These are phyloP conservation scores for Aspergillus ustus DNA, from an alignment of 2,329 filamentous ascomycete species.

Conservation along the genomic window DNA sequence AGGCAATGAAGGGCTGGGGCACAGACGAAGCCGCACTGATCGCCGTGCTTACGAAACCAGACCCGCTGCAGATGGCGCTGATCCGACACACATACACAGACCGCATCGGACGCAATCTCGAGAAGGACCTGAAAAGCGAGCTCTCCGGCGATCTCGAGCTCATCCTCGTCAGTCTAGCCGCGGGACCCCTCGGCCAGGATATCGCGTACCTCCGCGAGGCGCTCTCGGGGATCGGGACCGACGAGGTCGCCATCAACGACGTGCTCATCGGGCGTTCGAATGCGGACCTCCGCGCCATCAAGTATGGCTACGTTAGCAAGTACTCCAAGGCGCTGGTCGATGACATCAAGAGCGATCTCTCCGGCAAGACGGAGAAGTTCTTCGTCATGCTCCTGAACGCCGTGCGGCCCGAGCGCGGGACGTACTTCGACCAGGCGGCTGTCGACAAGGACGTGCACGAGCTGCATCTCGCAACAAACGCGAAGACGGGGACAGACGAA, in stretches of 20 bases:
- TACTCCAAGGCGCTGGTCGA: constrained; percentile 69
- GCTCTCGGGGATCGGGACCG: constrained; percentile 68
- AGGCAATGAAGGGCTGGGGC: constrained; percentile 74
- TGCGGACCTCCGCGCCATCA: constrained; percentile 80
- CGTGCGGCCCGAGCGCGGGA: constrained; percentile 71
- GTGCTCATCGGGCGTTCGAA: constrained; percentile 76
- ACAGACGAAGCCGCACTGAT: constrained; percentile 63
- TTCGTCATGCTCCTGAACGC: constrained; percentile 79
- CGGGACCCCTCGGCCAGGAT: constrained; percentile 76
- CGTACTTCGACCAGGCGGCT: constrained; percentile 70
- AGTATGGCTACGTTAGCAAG: constrained; percentile 68
- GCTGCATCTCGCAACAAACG: constrained; percentile 75
- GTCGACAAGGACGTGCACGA: constrained; percentile 74
- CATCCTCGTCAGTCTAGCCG: constrained; percentile 69
- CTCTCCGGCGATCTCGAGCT: constrained; percentile 72
- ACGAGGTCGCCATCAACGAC: constrained; percentile 77
- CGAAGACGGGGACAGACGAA: constrained; percentile 71
- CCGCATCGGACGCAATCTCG: constrained; percentile 66
- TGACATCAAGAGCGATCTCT: constrained; percentile 73
- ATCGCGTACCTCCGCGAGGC: constrained; percentile 64
- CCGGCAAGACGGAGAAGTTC: constrained; percentile 77
- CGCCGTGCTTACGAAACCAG: constrained; percentile 66
- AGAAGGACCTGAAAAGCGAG: constrained; percentile 74
- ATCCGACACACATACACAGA: constrained; percentile 67
- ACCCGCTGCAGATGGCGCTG: constrained; percentile 71